A percentile compares a stretch with the other conserved stretches of the same genome.
phyloP scores from a whole-genome alignment of 1,139 yeast species.

The Suhomyces anneliseae region DNA sequence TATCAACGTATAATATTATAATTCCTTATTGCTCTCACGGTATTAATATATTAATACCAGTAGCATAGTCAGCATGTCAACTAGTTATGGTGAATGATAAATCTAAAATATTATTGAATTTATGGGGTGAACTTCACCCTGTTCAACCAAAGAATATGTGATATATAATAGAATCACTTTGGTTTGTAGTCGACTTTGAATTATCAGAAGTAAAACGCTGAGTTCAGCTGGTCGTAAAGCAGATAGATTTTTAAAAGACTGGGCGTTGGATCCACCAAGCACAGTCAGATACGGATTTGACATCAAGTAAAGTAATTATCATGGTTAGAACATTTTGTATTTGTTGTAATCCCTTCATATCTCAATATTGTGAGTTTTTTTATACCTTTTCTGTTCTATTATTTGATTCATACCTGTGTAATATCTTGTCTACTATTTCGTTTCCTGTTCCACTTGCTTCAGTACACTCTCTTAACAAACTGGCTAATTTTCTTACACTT shows the following conservation, averaged over 20 bases:
- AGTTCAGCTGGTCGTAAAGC: slow-evolving; percentile 10
- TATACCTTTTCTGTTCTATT: too few relatives aligned
- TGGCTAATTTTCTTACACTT: slow-evolving; percentile 46
- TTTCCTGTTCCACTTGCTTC: background rate
- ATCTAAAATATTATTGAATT: too few relatives aligned
- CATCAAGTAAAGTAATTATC: slow-evolving; percentile 11
- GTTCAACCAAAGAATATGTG: too few relatives aligned
- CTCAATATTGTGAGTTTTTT: too few relatives aligned
- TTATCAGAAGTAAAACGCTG: slow-evolving; percentile 1
- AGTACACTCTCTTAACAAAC: slow-evolving; percentile 41
- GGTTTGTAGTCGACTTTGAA: slow-evolving; percentile 3
- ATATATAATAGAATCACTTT: too few relatives aligned
- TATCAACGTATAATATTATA: too few relatives aligned
- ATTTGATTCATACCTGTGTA: too few relatives aligned
- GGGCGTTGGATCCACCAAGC: slow-evolving; percentile 6
- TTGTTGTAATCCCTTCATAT: background rate
- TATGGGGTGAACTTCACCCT: too few relatives aligned
- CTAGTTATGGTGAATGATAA: background rate
- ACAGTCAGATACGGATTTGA: slow-evolving; percentile 41
- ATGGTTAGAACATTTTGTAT: background rate
- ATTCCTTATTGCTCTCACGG: too few relatives aligned
- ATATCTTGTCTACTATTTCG: too few relatives aligned
- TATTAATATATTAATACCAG: background rate
- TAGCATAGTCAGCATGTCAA: background rate
- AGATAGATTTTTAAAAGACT: slow-evolving; percentile 22